Base-by-base conservation (phyloP, 345 rosid genomes). In the Luvunga scandens region DNA sequence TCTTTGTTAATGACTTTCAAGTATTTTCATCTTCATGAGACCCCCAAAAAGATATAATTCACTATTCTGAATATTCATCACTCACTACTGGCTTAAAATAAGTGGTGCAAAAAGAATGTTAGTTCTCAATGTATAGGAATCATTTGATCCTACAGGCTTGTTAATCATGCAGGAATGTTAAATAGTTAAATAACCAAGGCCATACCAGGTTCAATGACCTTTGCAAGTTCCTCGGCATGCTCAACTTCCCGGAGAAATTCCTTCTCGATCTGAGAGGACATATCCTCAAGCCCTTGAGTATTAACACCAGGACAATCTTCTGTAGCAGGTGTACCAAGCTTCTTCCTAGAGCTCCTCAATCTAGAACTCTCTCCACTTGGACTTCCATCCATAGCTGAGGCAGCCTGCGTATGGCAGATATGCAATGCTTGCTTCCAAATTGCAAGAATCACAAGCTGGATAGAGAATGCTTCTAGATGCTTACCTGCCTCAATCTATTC, bases 381-480 rank as follows among this genome's bases (percentile, higher is more conserved):
- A 81, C 91, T 94, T 86, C 91, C 97, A 89, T 92, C 97, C 80
- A 85, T 86, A 64, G 90, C 97, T 75, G 98, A 94, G 65, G 94
- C 93, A 87, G 98, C 98, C 82, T 86, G 93, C 28, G 99, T 78
- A 83, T 96, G 99, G 86, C 98, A 92, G 79, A 94, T 91, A 88
- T 92, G 87, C 79, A 94, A 81, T 27, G 97, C 98, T 81, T 91
- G 98, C 88, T 92, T 96, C 98, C 98, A 94, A 64, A 94, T 91
- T 76, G 98, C 99, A 50, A 94, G 95, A 81, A 92, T 88, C 76
- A 90, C 98, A 84, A 96, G 89, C 83, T 96, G 97, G 75, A 96
- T 86, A 9, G 99, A 92, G 88, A 96, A 96, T 75, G 93, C 99
- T 80, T 94, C 95, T 75, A 94, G 85, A 48, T 85, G 88, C 79